phyloP scores from a whole-genome alignment of 2,329 filamentous ascomycete species.

The Microsporum canis region DNA sequence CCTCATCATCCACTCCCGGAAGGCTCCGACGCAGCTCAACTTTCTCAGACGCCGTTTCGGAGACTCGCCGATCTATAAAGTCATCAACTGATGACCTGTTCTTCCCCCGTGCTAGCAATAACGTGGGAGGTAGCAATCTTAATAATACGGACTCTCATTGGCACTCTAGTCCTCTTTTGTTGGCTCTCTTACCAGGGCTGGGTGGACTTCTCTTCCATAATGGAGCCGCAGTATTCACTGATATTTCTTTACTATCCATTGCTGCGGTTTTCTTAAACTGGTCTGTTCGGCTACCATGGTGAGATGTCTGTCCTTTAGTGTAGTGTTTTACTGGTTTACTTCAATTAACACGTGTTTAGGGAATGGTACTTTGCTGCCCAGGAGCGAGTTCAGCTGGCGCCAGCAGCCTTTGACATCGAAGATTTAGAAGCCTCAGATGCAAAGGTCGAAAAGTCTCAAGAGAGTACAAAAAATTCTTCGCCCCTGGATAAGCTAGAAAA shows the following conservation, averaged over 20 bases:
- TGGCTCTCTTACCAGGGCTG: conserved; percentile 77
- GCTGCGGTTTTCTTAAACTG: conserved; percentile 83
- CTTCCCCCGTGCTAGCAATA: conserved; percentile 40
- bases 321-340: not conserved
- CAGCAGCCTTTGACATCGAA: conserved; percentile 22
- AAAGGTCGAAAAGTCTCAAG: conserved; percentile 23
- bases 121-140: conserved; percentile 13
- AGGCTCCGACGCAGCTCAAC: conserved; percentile 59
- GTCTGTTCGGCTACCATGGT: conserved; percentile 86
- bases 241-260: conserved; percentile 67
- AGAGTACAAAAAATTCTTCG: conserved; percentile 9
- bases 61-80: conserved; percentile 52
- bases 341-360: conserved; percentile 31
- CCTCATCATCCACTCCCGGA: conserved; percentile 27
- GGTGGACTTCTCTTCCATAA: conserved; percentile 75
- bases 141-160: conserved; percentile 52
- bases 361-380: conserved; percentile 66
- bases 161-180: conserved; percentile 68
- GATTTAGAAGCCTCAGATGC: conserved; percentile 21
- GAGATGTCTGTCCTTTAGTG: conserved; percentile 21
- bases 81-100: conserved; percentile 62
- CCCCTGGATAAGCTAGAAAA: not conserved
- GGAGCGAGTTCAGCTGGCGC: conserved; percentile 45
- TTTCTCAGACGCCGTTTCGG: conserved; percentile 63
- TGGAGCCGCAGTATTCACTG: conserved; percentile 71